Percentiles rank a stretch among this genome's conserved stretches.
Conservation (phyloP, 148 eudicot genomes). For the Beta vulgaris region DNA sequence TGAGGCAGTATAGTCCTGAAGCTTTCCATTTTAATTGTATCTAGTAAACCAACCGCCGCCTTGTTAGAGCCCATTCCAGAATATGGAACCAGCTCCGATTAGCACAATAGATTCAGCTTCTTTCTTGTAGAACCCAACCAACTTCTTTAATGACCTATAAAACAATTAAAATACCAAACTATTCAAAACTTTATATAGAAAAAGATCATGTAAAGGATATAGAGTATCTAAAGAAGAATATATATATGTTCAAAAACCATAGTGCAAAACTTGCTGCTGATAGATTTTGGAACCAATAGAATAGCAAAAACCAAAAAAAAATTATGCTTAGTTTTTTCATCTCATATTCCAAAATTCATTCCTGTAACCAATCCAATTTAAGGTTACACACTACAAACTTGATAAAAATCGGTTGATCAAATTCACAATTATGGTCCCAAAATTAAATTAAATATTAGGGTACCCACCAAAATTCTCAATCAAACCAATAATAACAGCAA, state of each 20-base stretch:
- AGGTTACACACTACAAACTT: not conserved
- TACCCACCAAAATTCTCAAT: not conserved
- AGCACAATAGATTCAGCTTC: constrained; percentile 25
- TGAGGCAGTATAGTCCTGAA: constrained; percentile 80
- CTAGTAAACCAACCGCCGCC: constrained; percentile 62
- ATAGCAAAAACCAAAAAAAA: not conserved
- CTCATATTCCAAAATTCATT: not conserved
- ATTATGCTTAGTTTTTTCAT: not conserved
- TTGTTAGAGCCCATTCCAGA: constrained; percentile 53
- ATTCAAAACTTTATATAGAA: not conserved
- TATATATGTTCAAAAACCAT: not conserved
- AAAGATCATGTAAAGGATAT: not conserved
- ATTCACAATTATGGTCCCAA: not conserved
- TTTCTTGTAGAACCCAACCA: constrained; percentile 10
- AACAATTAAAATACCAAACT: constrained; percentile 9
- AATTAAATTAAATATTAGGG: not conserved
- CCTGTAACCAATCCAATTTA: not conserved
- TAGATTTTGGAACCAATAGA: not conserved
- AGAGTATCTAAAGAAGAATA: not conserved
- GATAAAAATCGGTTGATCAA: not conserved
- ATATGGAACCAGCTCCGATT: constrained; percentile 28
- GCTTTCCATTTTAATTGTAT: constrained; percentile 80
- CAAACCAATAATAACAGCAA: not conserved
- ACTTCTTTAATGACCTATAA: constrained; percentile 19
- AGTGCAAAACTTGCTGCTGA: not conserved